These are phyloP conservation scores for Leccinum angustisporum DNA, from an alignment of 1,284 basidiomycete species.

Conservation along the genomic window DNA sequence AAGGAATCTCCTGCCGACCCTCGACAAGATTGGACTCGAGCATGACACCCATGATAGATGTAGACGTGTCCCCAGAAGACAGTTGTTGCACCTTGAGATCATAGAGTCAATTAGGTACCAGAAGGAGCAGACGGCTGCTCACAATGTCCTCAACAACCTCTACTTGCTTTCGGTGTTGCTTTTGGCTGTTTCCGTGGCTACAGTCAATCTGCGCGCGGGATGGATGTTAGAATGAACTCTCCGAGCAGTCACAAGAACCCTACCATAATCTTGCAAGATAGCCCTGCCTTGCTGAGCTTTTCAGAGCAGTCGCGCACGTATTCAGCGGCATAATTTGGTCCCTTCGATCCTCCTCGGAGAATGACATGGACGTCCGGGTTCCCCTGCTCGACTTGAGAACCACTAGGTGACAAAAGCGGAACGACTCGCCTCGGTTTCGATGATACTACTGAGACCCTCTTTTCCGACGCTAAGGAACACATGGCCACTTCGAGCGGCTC, in stretches of 20 bases:
- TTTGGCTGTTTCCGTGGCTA: constrained; percentile 91
- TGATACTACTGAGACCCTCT: constrained; percentile 88
- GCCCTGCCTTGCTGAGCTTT: constrained; percentile 80
- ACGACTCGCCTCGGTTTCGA: constrained; percentile 74
- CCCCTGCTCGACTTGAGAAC: constrained; percentile 48
- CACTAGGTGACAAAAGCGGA: constrained; percentile 1
- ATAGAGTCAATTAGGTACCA: not conserved
- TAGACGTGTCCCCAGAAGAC: constrained; percentile 65
- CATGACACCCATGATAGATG: constrained; percentile 95
- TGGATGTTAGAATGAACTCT: constrained; percentile 1
- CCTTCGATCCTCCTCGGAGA: constrained; percentile 81
- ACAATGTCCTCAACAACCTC: constrained; percentile 86
- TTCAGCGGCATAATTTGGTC: constrained; percentile 83
- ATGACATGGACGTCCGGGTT: constrained; percentile 93
- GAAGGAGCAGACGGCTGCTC: too few relatives aligned
- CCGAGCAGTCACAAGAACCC: constrained; percentile 19
- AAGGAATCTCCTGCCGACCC: constrained; percentile 84
- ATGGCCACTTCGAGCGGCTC: constrained; percentile 83
- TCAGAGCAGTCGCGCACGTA: constrained; percentile 76
- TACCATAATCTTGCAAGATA: constrained; percentile 83
- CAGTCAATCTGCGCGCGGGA: constrained; percentile 73
- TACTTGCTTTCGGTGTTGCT: constrained; percentile 82
- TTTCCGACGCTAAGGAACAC: constrained; percentile 94
- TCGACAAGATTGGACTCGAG: constrained; percentile 93
- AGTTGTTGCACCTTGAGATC: constrained; percentile 66